Base-by-base conservation (phyloP, 352 stramenopile genomes). In the Phytophthora pistaciae region DNA sequence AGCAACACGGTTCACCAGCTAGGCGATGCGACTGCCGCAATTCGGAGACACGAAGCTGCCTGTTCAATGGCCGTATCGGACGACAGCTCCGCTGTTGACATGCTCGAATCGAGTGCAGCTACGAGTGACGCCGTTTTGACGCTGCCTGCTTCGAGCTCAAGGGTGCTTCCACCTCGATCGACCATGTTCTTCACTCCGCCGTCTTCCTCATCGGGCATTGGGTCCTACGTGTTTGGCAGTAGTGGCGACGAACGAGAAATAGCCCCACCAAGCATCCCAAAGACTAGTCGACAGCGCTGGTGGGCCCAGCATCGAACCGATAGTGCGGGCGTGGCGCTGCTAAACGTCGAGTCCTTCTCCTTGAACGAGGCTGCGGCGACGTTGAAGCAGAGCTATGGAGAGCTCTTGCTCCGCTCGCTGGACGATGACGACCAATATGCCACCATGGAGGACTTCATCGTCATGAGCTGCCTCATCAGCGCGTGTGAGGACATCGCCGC, bases 401-500 rank as follows among this genome's bases (percentile, higher is more conserved):
- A 87, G 58, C 78, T 86, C 7, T 55, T 90, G 20, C 40, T 88
- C 16, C 63, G 50, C 4, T 75, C 65, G 3, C 31, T 78, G 9
- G 68, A 80, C 49, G 60, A 79, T 9, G 29, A 65, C 1, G 65
- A 78, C 16, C 60, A 72, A 25, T 59, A 77, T 57, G 66, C 87
- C 18, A 74, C 79, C 0, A 87, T 91, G 64, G 83, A 91, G 38
- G 79, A 91, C 31, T 84, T 90, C 40, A 85, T 90, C 57, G 64
- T 88, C 66, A 91, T 89, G 78, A 91, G 84, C 69, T 91, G 84
- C 60, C 71, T 91, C 23, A 89, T 91, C 56, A 81, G 69, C 55
- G 65, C 74, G 13, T 83, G 71, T 40, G 78, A 90, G 48, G 80
- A 90, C 29, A 84, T 91, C 40, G 82, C 82, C 1, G 64, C 68